Percentiles rank a stretch among this genome's conserved stretches.
Evolutionary conservation across 139 green algal genomes (phyloP).

Genomic region (Chlamydomonas urium): DNA sequence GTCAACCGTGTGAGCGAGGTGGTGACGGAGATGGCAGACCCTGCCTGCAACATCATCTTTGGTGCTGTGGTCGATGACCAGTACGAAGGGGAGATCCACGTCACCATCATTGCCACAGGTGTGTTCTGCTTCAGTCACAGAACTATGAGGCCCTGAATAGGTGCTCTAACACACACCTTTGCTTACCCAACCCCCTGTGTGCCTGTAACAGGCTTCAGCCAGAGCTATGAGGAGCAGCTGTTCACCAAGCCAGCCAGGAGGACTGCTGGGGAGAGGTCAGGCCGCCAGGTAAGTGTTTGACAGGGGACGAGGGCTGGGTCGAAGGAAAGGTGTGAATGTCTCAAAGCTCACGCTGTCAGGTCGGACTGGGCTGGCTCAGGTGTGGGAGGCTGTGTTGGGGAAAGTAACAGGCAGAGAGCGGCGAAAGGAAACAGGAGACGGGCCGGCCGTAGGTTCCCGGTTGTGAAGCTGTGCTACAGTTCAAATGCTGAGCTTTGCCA

Average conservation of each 20-base stretch:
- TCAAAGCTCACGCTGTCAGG: no score
- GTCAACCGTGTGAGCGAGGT: conserved; percentile 91
- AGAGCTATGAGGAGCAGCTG: conserved; percentile 14
- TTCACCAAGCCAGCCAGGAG: conserved; percentile 2
- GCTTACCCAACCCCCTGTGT: not conserved
- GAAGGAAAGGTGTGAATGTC: no score
- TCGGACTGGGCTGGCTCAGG: no score
- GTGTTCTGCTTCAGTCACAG: not conserved
- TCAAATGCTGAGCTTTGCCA: no score
- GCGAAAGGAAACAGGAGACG: not conserved
- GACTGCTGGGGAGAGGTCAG: no score
- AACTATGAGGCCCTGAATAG: not conserved
- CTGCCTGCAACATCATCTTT: conserved; percentile 96
- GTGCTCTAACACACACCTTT: not conserved
- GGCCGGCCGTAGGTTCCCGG: not conserved
- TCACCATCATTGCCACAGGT: conserved; percentile 95
- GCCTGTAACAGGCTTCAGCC: conserved; percentile 3
- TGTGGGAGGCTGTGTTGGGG: no score
- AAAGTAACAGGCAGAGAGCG: not conserved
- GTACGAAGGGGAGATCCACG: conserved; percentile 61
- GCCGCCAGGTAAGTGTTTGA: no score
- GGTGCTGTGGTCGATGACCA: conserved; percentile 69
- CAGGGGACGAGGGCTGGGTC: no score
- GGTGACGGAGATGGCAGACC: conserved; percentile 86
- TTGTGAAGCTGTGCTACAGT: not conserved